Base-by-base conservation (phyloP, 192 early-diverging fungal genomes). In the Phlyctochytrium arcticum region DNA sequence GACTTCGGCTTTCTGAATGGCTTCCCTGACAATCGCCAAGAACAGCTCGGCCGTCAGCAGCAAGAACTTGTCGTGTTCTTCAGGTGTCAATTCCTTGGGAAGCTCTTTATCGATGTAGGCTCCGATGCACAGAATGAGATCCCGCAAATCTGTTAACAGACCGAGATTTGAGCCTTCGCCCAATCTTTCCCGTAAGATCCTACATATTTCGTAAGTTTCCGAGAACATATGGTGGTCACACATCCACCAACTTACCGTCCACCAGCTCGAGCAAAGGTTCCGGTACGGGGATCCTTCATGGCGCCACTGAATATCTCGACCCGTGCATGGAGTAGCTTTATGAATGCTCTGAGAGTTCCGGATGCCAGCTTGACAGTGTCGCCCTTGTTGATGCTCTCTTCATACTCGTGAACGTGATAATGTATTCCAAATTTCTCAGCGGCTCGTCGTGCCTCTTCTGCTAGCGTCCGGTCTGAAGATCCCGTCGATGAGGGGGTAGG, bases 91-190 rank as follows among this genome's bases (percentile, higher is more conserved):
- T 24, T 57, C 37, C 3, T 46, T 35, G 53, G 48, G 62, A 21
- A 66, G 55, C 54, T 67, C 57, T 35, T 67, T 72, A 29, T 65
- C 50, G 23, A 67, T 51, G 48, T 65, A 66, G 6, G 57, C 71
- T 21, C 57, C 71, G n/a, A 73, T 56, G 51, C 44, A 57, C 26
- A 58, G 32, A 29, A 67, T 62, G 24, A 62, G 55, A 33, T 73
- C 58, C 47, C 51, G 69, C 26, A 74, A 6, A 32, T 62, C 46
- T 21, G 53, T 44, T 17, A 70, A 33, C 6, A 53, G 54, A 0
- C 31, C 30, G 5, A 59, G 26, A 23, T 47, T 54, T 34, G 26
- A 19, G 7, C 33, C 29, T 12, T 72, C 62, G 4, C 29, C 5
- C 5, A 72, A n/a, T 3, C 48, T 26, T 39, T 63, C 62, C 8